Percentiles rank a stretch among this genome's conserved stretches.
These are phyloP conservation scores for Canavalia ensiformis DNA, from an alignment of 306 rosid genomes.

Conservation along the genomic window DNA sequence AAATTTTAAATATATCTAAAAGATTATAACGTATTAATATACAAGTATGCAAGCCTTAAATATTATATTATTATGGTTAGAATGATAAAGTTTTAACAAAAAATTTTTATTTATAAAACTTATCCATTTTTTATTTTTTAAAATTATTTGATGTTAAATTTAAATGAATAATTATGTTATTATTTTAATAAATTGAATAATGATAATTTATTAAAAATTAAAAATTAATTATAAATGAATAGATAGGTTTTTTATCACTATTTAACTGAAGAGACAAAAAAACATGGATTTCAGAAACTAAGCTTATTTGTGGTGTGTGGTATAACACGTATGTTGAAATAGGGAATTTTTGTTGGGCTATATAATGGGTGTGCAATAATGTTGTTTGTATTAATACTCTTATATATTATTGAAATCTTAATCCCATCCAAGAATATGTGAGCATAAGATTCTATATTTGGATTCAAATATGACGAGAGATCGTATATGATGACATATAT, in stretches of 20 bases:
- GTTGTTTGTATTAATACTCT: neutral
- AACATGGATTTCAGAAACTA: neutral
- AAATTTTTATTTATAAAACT: too few species aligned
- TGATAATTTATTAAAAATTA: neutral
- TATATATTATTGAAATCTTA: neutral
- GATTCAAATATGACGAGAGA: slow-evolving; percentile 2
- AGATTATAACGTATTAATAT: too few species aligned
- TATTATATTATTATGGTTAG: too few species aligned
- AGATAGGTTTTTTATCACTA: neutral
- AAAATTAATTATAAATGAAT: too few species aligned
- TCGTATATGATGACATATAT: neutral
- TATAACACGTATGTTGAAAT: slow-evolving; percentile 1
- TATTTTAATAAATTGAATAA: neutral
- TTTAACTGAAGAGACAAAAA: neutral
- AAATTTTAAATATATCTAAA: too few species aligned
- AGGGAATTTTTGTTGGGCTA: neutral
- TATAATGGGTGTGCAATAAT: neutral
- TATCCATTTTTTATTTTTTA: too few species aligned
- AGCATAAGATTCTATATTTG: slow-evolving; percentile 18
- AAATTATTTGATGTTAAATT: too few species aligned
- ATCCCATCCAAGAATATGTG: slow-evolving; percentile 29
- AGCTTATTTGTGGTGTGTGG: neutral
- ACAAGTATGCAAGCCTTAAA: too few species aligned
- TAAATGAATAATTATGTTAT: neutral
- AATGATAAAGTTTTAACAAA: too few species aligned